Conservation (phyloP, 345 rosid species). For the Cardamine resedifolia region DNA sequence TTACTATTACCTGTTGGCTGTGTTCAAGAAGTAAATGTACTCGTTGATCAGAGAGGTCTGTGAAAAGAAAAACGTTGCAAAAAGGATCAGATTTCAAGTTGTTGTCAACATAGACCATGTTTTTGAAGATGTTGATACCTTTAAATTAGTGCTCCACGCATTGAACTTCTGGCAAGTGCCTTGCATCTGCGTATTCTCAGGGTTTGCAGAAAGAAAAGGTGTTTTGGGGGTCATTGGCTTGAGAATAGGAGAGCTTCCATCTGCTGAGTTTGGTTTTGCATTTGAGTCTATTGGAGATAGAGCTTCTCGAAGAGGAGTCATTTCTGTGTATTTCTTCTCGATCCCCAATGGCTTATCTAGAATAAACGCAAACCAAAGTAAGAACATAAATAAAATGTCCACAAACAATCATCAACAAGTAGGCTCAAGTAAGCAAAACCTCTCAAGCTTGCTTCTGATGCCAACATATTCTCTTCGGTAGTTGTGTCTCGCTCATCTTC, state of each 20-base stretch:
- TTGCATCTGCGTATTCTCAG: slow-evolving; percentile 31
- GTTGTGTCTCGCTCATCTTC: slow-evolving; percentile 20
- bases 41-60: slow-evolving; percentile 66
- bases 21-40: slow-evolving; percentile 66
- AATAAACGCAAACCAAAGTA: slow-evolving; percentile 7
- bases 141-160: slow-evolving; percentile 55
- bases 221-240: slow-evolving; percentile 60
- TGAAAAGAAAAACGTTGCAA: neutral
- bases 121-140: slow-evolving; percentile 43
- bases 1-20: slow-evolving; percentile 61
- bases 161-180: slow-evolving; percentile 57
- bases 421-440: slow-evolving; percentile 40
- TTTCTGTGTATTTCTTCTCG: slow-evolving; percentile 32
- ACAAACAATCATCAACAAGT: neutral
- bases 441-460: slow-evolving; percentile 30
- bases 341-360: slow-evolving; percentile 32
- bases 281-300: slow-evolving; percentile 61
- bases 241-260: slow-evolving; percentile 18
- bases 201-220: slow-evolving; percentile 29
- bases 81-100: slow-evolving; percentile 13
- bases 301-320: slow-evolving; percentile 56
- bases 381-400: neutral
- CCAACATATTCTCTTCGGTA: slow-evolving; percentile 11
- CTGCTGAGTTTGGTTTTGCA: slow-evolving; percentile 30
- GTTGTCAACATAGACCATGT: neutral